Base-by-base conservation (phyloP, 305 asterid species). In the Lippia alba region DNA sequence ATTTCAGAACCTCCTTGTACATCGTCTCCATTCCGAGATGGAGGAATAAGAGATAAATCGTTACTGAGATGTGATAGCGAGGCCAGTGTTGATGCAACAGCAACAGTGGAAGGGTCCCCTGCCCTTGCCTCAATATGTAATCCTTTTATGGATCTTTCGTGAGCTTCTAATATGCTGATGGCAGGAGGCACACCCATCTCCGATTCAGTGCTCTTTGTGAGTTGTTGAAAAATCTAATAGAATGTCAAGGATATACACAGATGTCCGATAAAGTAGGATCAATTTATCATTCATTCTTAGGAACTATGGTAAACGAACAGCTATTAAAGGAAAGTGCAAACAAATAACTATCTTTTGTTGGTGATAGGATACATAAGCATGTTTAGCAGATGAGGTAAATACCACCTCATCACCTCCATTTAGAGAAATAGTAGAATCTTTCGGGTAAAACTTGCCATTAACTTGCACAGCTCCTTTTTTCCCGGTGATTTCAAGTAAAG, bases 321-420 rank as follows among this genome's bases (percentile, higher is more conserved):
- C 15, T 20, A 17, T 15, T 12, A 51, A 9, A 15, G 32, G 40
- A 12, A 68, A 30, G 30, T 53, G 15, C 60, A 61, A n/a, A 65
- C 17, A 18, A 39, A 56, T 44, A 80, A 54, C 50, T 12, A 72
- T 74, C 19, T 55, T 58, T 39, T 75, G 53, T 20, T 41, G 80
- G 59, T 8, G 44, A 74, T 71, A 86, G 97, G 99, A 94, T 94
- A 94, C 97, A 73, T 94, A 94, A 68, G 93, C 91, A 83, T 94
- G 96, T 76, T 74, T 81, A 19, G 79, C 89, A 46, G 90, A 79
- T 4, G 88, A 88, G 85, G 90, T 79, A 69, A 94, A 91, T 56
- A 90, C 84, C 83, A 94, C 89, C 83, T 91, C 96, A 78, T 91
- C 97, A 39, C 99, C 97, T 79, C 84, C 96, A 64, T 77, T 83